Percentiles rank a stretch among this genome's conserved stretches.
Conservation (phyloP, 2,329 filamentous ascomycete genomes). For the Penicillium hesseltinei region DNA sequence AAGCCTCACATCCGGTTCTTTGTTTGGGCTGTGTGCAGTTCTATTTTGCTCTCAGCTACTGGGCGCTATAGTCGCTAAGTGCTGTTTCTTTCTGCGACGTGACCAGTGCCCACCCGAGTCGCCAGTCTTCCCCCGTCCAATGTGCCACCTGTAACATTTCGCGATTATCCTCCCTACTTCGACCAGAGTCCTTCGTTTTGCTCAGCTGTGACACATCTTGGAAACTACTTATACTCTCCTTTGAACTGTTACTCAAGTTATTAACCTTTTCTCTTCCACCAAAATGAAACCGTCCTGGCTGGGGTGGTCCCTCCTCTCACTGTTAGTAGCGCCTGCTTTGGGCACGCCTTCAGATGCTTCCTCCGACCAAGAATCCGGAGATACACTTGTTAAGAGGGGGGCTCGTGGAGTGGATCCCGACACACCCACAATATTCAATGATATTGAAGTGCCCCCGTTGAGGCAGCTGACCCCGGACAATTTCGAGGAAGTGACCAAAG, state of each 20-base stretch:
- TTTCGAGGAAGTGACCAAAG: constrained; percentile 50
- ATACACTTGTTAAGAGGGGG: constrained; percentile 30
- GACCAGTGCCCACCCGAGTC: constrained; percentile 12
- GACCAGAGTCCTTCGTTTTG: constrained; percentile 25
- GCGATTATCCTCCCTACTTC: constrained; percentile 17
- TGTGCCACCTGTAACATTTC: constrained; percentile 34
- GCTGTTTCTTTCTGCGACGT: constrained; percentile 14
- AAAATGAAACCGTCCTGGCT: constrained; percentile 41
- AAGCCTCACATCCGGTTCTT: constrained; percentile 16
- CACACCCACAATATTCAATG: constrained; percentile 46
- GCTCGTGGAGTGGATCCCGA: constrained; percentile 20
- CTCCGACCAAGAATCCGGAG: constrained; percentile 16
- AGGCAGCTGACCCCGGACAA: constrained; percentile 48
- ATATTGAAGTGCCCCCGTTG: constrained; percentile 51
- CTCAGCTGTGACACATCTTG: neutral
- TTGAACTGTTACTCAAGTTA: constrained; percentile 8
- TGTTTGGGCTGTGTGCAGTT: constrained; percentile 17
- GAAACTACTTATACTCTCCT: constrained; percentile 12
- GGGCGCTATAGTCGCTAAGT: constrained; percentile 22
- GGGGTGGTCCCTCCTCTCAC: constrained; percentile 38
- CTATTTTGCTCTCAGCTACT: constrained; percentile 19
- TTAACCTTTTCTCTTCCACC: constrained; percentile 18
- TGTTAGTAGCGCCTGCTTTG: constrained; percentile 36
- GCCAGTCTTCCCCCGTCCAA: constrained; percentile 22
- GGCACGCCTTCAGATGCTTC: constrained; percentile 28